These are phyloP conservation scores for Stagonosporopsis chrysanthemi DNA, from an alignment of 2,329 filamentous ascomycete genomes.

Conservation along the genomic window DNA sequence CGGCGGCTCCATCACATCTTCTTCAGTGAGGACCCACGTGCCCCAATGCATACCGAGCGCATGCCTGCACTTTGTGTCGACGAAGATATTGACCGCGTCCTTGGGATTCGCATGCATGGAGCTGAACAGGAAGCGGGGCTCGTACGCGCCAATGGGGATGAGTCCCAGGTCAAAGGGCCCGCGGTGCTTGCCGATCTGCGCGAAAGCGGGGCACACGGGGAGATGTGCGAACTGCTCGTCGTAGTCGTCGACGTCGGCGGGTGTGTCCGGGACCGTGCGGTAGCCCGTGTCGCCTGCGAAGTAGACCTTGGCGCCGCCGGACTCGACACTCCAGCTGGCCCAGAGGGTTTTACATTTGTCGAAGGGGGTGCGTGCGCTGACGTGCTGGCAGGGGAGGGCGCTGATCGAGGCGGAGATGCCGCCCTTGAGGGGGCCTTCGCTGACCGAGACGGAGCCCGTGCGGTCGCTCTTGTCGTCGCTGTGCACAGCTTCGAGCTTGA, in stretches of 20 bases:
- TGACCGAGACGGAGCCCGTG: conserved; percentile 22
- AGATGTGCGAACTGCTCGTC: conserved; percentile 66
- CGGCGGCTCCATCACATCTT: conserved; percentile 86
- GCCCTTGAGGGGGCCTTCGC: conserved; percentile 8
- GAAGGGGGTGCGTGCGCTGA: conserved; percentile 70
- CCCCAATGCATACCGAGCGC: conserved; percentile 95
- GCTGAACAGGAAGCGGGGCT: conserved; percentile 76
- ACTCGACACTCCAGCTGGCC: conserved; percentile 83
- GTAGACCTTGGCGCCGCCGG: conserved; percentile 79
- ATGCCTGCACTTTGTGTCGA: conserved; percentile 77
- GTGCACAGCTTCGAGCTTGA: conserved; percentile 63
- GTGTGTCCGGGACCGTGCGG: conserved; percentile 73
- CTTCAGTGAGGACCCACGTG: conserved; percentile 81
- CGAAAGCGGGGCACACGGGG: conserved; percentile 83
- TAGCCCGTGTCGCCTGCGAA: conserved; percentile 94
- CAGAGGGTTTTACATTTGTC: conserved; percentile 82
- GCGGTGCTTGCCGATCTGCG: conserved; percentile 77
- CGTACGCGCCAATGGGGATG: conserved; percentile 92
- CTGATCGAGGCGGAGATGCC: conserved; percentile 74
- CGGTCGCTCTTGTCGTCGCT: neutral
- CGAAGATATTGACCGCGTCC: conserved; percentile 89
- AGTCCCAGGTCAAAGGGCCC: conserved; percentile 91
- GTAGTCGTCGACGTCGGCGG: conserved; percentile 74
- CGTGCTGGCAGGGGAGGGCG: conserved; percentile 86
- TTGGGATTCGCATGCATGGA: conserved; percentile 85